Percentiles rank a stretch among this genome's conserved stretches.
phyloP scores from a whole-genome alignment of 352 stramenopile genomes.

The Pelagophyceae sp. region DNA sequence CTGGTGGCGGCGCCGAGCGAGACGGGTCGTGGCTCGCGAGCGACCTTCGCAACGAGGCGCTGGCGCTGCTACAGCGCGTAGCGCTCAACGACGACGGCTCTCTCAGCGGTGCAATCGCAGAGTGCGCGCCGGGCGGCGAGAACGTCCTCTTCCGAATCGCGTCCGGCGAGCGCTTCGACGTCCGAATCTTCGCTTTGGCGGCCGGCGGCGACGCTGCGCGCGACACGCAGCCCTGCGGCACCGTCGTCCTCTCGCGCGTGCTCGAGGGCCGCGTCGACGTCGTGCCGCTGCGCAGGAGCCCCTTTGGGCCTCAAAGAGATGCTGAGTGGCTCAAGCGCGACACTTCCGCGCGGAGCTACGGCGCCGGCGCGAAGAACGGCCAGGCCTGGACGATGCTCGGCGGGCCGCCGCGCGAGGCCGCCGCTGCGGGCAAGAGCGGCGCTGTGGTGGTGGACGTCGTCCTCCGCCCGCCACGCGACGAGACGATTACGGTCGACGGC shows the following conservation, averaged over 20 bases:
- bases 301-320: no score
- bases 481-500: slow-evolving; percentile 1
- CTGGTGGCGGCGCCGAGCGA: slow-evolving; percentile 8
- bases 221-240: neutral
- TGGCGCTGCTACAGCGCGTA: no score
- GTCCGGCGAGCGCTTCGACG: neutral
- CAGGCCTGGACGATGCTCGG: neutral
- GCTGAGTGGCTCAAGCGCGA: no score
- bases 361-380: neutral
- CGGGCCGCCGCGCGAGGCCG: slow-evolving; percentile 9
- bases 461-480: neutral
- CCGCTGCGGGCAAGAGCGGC: neutral
- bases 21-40: slow-evolving; percentile 1
- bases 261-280: neutral
- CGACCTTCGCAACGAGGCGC: neutral
- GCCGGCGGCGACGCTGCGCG: neutral
- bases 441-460: neutral
- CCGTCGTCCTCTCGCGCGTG: neutral
- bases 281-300: neutral
- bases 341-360: neutral
- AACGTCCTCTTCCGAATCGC: neutral
- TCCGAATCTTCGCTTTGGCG: neutral
- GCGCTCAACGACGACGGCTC: no score
- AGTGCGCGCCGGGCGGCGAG: neutral
- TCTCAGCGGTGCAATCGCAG: no score